Base-by-base conservation (phyloP, 202 grass and related monocot genomes). In the Digitaria exilis region DNA sequence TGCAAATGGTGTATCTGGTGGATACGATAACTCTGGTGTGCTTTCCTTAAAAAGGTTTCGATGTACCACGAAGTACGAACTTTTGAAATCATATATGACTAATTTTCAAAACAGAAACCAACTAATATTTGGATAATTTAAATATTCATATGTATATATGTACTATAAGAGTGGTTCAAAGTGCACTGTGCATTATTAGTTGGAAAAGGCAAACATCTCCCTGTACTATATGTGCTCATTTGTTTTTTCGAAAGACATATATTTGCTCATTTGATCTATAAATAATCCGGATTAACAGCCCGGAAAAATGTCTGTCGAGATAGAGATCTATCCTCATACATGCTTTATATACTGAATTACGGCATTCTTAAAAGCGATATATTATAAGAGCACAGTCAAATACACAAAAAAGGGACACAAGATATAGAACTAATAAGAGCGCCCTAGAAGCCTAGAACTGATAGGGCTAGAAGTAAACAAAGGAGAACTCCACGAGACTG, bases 91-190 rank as follows among this genome's bases (percentile, higher is more conserved):
- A 54, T 64, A 49, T 46, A n/a, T 24, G 21, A 7, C 21, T 46
- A 26, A 7, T 46, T 6, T 54, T 55, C 19, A 34, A 12, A 43
- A 64, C 12, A 39, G 66, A 39, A 67, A 80, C 37, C 9, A 65
- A 73, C 45, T 16, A 71, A 44, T 66, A 32, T 19, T 46, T 6
- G 7, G 21, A 39, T 67, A 67, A 51, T 65, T 7, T 80, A 57
- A 45, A 35, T 66, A 26, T 84, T 35, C 6, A 39, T 39, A 30
- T 50, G n/a, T n/a, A 2, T 71, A 21, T 65, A 25, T 57, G 35
- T 69, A 17, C 15, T 28, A 59, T 26, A 71, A 35, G 18, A 69
- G 42, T 87, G 61, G 42, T 62, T 76, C 43, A 68, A 81, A 39
- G 3, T 61, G 70, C n/a, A 4, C 5, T 31, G 14, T 42, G 21